These are phyloP conservation scores for Solanum appendiculatum DNA, from an alignment of 257 asterid genomes.

Conservation along the genomic window DNA sequence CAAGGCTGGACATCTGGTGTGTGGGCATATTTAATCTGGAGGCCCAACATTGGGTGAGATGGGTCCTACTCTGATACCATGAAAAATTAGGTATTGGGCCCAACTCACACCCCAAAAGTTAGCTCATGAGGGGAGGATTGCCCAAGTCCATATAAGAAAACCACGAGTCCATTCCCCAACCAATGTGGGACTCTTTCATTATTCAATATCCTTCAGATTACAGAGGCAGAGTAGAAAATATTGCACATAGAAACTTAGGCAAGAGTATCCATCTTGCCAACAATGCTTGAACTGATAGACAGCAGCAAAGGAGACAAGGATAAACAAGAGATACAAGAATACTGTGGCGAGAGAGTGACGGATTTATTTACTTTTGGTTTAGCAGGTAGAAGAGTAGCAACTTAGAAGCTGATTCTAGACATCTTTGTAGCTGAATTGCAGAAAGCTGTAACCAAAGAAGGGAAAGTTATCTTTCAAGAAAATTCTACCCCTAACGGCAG, in stretches of 20 bases:
- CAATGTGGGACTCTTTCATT: background rate
- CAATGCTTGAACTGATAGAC: background rate
- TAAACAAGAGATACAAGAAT: background rate
- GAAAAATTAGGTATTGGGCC: background rate
- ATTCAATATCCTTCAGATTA: background rate
- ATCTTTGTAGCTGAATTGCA: background rate
- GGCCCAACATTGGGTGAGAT: background rate
- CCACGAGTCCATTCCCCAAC: background rate
- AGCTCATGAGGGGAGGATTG: background rate
- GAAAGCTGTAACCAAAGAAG: background rate
- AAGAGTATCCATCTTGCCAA: background rate
- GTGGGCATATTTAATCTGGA: background rate
- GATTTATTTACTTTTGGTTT: background rate
- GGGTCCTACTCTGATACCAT: background rate
- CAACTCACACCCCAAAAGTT: background rate
- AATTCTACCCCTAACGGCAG: background rate
- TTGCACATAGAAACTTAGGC: background rate
- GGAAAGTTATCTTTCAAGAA: background rate
- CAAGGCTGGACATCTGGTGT: background rate
- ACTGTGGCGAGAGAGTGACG: background rate
- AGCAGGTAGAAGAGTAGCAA: background rate
- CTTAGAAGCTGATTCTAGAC: background rate
- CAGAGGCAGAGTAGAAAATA: background rate
- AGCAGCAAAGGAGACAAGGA: background rate
- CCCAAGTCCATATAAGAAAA: background rate